Evolutionary conservation across 2,329 filamentous ascomycete species (phyloP).

Genomic region (Colletotrichum sp.): DNA sequence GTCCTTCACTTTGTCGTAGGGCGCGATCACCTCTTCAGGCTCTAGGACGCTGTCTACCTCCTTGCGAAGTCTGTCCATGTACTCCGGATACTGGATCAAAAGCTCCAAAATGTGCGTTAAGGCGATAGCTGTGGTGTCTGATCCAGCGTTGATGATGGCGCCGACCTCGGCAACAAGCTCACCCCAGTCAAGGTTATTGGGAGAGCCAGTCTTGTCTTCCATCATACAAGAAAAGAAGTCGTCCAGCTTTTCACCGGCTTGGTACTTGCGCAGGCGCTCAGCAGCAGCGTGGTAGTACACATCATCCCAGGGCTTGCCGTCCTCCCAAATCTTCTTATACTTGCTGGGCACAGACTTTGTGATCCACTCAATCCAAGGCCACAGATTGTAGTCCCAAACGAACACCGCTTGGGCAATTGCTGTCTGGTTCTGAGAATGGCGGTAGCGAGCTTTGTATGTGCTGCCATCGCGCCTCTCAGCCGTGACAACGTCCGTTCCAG

Average conservation of each 20-base stretch:
- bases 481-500: slow-evolving; percentile 47
- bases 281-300: slow-evolving; percentile 36
- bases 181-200: slow-evolving; percentile 56
- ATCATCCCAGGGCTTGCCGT: slow-evolving; percentile 48
- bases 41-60: slow-evolving; percentile 53
- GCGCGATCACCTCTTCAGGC: slow-evolving; percentile 44
- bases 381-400: neutral
- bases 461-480: slow-evolving; percentile 50
- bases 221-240: slow-evolving; percentile 25
- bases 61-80: slow-evolving; percentile 41
- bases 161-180: slow-evolving; percentile 62
- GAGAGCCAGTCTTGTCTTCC: slow-evolving; percentile 32
- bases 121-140: slow-evolving; percentile 51
- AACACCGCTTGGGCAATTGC: slow-evolving; percentile 31
- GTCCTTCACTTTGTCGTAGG: slow-evolving; percentile 55
- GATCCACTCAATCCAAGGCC: neutral
- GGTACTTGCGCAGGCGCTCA: slow-evolving; percentile 38
- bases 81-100: slow-evolving; percentile 51
- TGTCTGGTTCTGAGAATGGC: slow-evolving; percentile 54
- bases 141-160: slow-evolving; percentile 58
- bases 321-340: slow-evolving; percentile 36
- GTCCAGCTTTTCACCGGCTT: slow-evolving; percentile 57
- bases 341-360: slow-evolving; percentile 42
- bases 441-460: slow-evolving; percentile 48
- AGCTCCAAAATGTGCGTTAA: slow-evolving; percentile 58